Base-by-base conservation (phyloP, 1,284 basidiomycete genomes). In the Caloboletus firmus region DNA sequence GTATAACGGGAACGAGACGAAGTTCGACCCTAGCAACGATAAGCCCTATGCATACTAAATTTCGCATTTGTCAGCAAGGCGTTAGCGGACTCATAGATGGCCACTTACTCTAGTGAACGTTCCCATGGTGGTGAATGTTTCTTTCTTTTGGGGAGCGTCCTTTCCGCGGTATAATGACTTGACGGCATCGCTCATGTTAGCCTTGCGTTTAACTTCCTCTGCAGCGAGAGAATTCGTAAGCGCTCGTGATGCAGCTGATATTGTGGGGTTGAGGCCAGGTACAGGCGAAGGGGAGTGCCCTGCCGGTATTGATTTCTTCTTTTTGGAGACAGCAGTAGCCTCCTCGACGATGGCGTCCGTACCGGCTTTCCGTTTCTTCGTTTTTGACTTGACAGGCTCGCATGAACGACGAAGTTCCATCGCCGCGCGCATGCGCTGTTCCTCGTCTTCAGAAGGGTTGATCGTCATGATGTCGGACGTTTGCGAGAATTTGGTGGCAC, bases 101-200 rank as follows among this genome's bases (percentile, higher is more conserved):
- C 1, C 10, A 80, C 88, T 64, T 66, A 90, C 89, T 71, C 89
- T 79, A 20, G 86, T 91, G 61, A 91, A 92, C 5, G 89, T 92
- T 4, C 81, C 83, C 81, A 85, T 86, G 0, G 89, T 91, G 80
- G 87, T 89, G 62, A 91, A 91, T 9, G 89, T 90, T 72, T 91
- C 87, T 65, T 89, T 88, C 66, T 72, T 77, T 55, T 77, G 77
- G 37, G 73, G 67, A 12, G 77, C 77, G 51, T 80, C 76, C 55
- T 78, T 79, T 22, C 73, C 67, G 32, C 72, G 74, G 65, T 91
- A 92, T 49, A 91, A 62, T 45, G 84, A 87, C 71, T 85, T 86
- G 32, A 92, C 81, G 13, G 87, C 87, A 7, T 81, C 83, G 60
- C 82, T 90, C 88, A 91, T 91, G 10, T 70, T 75, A 3, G 83